These are phyloP conservation scores for Mrakia hoshinonis DNA, from an alignment of 768 basidiomycete species.

Conservation along the genomic window DNA sequence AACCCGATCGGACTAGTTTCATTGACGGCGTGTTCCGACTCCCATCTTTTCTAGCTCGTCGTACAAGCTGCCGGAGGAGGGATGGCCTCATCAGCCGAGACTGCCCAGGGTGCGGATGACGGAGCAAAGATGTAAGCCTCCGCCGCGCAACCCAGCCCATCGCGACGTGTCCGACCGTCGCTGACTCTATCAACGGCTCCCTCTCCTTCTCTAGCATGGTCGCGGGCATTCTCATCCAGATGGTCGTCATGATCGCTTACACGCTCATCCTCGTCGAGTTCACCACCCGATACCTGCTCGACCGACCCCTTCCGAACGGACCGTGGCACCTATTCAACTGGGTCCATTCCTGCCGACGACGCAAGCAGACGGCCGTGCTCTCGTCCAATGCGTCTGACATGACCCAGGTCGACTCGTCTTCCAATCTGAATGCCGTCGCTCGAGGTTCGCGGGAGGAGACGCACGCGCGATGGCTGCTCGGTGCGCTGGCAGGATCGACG, in stretches of 20 bases:
- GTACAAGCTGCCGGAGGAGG: constrained; percentile 60
- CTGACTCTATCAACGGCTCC: background rate
- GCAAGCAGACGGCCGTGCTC: background rate
- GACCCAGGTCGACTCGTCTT: background rate
- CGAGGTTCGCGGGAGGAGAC: background rate
- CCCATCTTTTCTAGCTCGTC: constrained; percentile 32
- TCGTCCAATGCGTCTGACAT: background rate
- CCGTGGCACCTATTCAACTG: background rate
- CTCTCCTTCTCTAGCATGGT: constrained; percentile 1
- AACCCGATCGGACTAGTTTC: too few species aligned
- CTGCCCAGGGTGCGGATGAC: background rate
- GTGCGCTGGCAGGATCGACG: background rate
- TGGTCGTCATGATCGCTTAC: constrained; percentile 45
- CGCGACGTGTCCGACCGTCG: background rate
- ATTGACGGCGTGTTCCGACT: too few species aligned
- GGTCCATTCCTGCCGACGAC: background rate
- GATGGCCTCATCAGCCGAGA: constrained; percentile 43
- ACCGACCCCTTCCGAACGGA: constrained; percentile 29
- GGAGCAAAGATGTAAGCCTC: background rate
- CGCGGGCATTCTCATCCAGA: constrained; percentile 31
- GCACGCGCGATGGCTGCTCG: background rate
- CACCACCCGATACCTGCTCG: constrained; percentile 42
- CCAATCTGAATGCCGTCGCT: too few species aligned
- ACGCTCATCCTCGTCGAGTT: constrained; percentile 46
- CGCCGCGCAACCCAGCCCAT: background rate